These are phyloP conservation scores for Mycosphaerella arachidis DNA, from an alignment of 2,329 filamentous ascomycete species.

Conservation along the genomic window DNA sequence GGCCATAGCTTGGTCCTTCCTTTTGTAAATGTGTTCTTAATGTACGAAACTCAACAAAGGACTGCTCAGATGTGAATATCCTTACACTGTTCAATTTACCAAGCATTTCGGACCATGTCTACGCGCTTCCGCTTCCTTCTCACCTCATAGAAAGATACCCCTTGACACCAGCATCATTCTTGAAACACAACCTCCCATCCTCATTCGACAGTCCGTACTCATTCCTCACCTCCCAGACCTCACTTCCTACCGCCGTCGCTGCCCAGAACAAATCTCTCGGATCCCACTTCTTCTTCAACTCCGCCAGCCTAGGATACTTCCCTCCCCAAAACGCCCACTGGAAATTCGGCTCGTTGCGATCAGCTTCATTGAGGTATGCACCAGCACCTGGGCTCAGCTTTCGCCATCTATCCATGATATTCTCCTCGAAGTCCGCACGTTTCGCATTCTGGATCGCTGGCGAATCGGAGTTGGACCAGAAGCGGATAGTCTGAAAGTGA, in stretches of 20 bases:
- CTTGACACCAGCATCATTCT: not conserved
- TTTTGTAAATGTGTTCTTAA: too few species aligned
- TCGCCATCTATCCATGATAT: not conserved
- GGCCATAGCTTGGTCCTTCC: too few species aligned
- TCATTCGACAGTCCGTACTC: not conserved
- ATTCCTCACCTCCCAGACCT: not conserved
- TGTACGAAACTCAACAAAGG: not conserved
- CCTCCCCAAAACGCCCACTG: not conserved
- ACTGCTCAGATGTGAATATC: not conserved
- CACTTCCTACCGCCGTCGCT: not conserved
- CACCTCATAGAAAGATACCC: too few species aligned
- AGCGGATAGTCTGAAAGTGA: slow-evolving; percentile 5
- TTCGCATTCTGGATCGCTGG: not conserved
- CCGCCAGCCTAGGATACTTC: not conserved
- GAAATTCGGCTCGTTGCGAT: not conserved
- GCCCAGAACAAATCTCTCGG: slow-evolving; percentile 5
- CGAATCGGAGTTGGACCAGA: not conserved
- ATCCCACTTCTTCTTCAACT: slow-evolving; percentile 1
- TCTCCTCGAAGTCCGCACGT: not conserved
- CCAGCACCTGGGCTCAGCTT: slow-evolving; percentile 16
- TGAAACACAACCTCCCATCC: not conserved
- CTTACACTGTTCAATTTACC: too few species aligned
- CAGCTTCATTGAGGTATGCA: slow-evolving; percentile 2
- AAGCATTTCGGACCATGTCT: too few species aligned
- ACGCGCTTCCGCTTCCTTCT: too few species aligned